Evolutionary conservation across 2,329 filamentous ascomycete genomes (phyloP), one percentile per base, ranked within the genome.

Genomic region (Colletotrichum karsti): DNA sequence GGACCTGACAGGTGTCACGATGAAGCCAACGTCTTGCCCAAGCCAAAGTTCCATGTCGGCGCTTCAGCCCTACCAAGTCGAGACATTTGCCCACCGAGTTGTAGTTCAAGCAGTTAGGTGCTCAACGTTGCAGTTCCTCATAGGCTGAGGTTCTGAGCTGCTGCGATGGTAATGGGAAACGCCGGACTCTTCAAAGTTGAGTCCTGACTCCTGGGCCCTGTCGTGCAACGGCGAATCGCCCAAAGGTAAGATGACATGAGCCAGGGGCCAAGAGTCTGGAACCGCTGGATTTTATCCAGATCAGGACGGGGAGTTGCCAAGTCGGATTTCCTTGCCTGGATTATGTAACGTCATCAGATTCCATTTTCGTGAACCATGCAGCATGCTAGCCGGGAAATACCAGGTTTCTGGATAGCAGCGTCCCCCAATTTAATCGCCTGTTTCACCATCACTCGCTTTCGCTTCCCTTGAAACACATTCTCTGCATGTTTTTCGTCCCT

Each of bases 381-480:
- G 13, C 13, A 39, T 3, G 39, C 22, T 41, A 28, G 54, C 46
- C 24, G 26, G 63, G 57, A 13, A n/a, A 9, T 37, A 44, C 56
- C 63, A 33, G 63, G 63, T 50, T 62, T 9, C 41, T 62, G 57
- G 63, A 12, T 35, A 33, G 10, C 30, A 39, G 15, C 39, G 63
- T 62, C 57, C 63, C 57, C 41, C 63, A 66, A 28, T 35, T n/a
- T 28, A 15, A 39, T 48, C 39, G 30, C n/a, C 26, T 55, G 50
- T 62, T 62, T 66, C 57, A 56, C 30, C 48, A 55, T 62, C 13
- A n/a, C 57, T 66, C 48, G 48, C 57, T 55, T 54, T 28, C 24
- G 28, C 22, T 10, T 22, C n/a, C 46, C 30, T 55, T 48, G 63
- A 65, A 60, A 65, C 48, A 20, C 22, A 13, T 50, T 15, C 28